Evolutionary conservation across 495 filamentous ascomycete species (phyloP).

Genomic region (Neurospora sp.): DNA sequence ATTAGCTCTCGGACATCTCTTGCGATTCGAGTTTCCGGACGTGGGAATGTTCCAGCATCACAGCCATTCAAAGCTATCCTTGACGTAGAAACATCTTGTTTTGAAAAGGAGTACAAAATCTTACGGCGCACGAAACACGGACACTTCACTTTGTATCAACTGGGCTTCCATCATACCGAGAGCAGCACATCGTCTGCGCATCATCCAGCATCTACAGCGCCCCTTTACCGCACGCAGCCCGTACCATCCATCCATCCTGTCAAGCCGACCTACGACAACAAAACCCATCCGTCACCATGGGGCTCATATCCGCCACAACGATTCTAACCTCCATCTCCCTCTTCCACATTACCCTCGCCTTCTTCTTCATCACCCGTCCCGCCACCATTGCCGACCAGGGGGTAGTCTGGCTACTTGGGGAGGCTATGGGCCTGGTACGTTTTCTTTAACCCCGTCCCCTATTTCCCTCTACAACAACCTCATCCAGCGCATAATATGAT

Average conservation of each 20-base stretch:
- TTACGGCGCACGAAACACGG: neutral
- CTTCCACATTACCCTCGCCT: slow-evolving; percentile 71
- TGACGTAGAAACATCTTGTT: neutral
- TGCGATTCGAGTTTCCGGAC: neutral
- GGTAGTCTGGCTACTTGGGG: slow-evolving; percentile 72
- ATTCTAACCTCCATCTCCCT: slow-evolving; percentile 70
- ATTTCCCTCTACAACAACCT: neutral
- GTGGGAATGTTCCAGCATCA: neutral
- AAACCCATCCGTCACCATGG: slow-evolving; percentile 45
- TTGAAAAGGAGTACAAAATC: neutral
- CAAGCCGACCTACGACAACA: neutral
- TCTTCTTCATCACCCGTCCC: slow-evolving; percentile 70
- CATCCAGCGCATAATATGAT: too few species aligned
- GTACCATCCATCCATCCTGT: neutral
- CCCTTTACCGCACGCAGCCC: neutral
- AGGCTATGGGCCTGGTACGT: slow-evolving; percentile 66
- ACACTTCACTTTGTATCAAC: neutral
- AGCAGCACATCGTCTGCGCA: neutral
- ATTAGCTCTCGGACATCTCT: neutral
- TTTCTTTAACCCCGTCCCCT: neutral
- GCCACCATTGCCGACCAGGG: slow-evolving; percentile 63
- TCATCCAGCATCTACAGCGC: neutral
- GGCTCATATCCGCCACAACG: slow-evolving; percentile 61
- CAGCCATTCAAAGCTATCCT: neutral
- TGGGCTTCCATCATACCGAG: neutral